Base-by-base conservation (phyloP, 225 moss, liverwort and hornwort genomes). In the Takakia lepidozioides region DNA sequence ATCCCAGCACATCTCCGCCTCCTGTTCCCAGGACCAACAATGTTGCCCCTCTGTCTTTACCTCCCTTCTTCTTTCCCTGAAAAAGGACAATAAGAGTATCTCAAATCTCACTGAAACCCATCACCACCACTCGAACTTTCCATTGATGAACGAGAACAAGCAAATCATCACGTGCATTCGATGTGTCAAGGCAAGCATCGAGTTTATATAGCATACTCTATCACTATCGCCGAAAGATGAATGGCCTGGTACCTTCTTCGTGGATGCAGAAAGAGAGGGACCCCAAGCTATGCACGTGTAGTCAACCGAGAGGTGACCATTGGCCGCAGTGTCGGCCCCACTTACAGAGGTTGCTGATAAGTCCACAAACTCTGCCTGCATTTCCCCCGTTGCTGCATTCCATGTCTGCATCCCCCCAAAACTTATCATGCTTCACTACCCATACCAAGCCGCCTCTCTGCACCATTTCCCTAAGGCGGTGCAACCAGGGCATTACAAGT, bases 221-320 rank as follows among this genome's bases (percentile, higher is more conserved):
- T n/a, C n/a, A n/a, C n/a, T n/a, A n/a, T n/a, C n/a, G n/a, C n/a
- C n/a, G n/a, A n/a, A n/a, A n/a, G n/a, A n/a, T n/a, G n/a, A n/a
- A n/a, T n/a, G n/a, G n/a, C n/a, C n/a, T n/a, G 4, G 5, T 10
- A 93, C 85, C 89, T 93, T 90, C 67, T 72, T 98, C 8, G 69
- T 38, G 21, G 69, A 58, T 10, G 38, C 19, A 20, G 63, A 53
- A 22, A 74, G 61, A 6, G 78, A 46, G 19, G 51, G 52, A 51
- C 73, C 81, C 98, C 91, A 98, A 3, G 76, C 65, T 49, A 98
- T 59, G 56, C 91, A 98, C 9, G 82, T 75, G 48, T 98, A 91
- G 57, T 98, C 83, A 52, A 87, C 65, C 13, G 82, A 71, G 32
- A 98, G 81, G 61, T 91, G 98, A 13, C 98, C 91, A 18, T 69